Base-by-base conservation (phyloP, 192 early-diverging fungal species). In the Coemansia sp. region DNA sequence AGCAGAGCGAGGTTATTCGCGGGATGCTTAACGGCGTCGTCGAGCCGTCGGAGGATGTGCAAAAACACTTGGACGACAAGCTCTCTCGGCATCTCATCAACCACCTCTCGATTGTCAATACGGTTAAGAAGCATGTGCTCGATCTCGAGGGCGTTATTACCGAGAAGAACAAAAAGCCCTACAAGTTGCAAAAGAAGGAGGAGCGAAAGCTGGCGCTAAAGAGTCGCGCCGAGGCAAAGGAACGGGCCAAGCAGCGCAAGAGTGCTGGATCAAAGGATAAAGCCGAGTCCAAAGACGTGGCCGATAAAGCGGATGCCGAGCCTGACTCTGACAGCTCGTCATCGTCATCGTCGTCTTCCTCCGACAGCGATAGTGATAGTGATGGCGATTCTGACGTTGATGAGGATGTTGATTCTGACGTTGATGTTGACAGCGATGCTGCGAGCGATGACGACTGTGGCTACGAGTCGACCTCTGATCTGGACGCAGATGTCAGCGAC, bases 391-490 rank as follows among this genome's bases (percentile, higher is more conserved):
- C 38, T 10, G 66, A 68, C 40, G 49, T 76, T 36, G 68, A 40
- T 27, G 27, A 27, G 27, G 27, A 27, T 27, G 7, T 40, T 38
- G 38, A 62, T 38, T 33, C 38, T 11, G 66, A 68, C 40, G 57
- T 76, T 36, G 68, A 62, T 27, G 7, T 40, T 38, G 61, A 40
- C 38, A n/a, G 43, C 53, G 47, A 61, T 13, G 16, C 18, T 55
- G 50, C 16, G 52, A 27, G 55, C 12, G 11, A 38, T 31, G 29
- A 49, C 65, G 43, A 12, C 34, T 24, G 71, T 22, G 64, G 60
- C 11, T 71, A 71, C 12, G 70, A 76, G 50, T 71, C 69, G 40
- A 66, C 49, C 6, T 76, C 75, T 5, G 69, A 68, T 44, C 64
- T 63, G 7, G 69, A 79, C 10, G 68, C 47, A 20, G 47, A 64